Percentiles rank a stretch among this genome's conserved stretches.
Conservation (phyloP, 257 asterid species). For the Hygrophila difformis region DNA sequence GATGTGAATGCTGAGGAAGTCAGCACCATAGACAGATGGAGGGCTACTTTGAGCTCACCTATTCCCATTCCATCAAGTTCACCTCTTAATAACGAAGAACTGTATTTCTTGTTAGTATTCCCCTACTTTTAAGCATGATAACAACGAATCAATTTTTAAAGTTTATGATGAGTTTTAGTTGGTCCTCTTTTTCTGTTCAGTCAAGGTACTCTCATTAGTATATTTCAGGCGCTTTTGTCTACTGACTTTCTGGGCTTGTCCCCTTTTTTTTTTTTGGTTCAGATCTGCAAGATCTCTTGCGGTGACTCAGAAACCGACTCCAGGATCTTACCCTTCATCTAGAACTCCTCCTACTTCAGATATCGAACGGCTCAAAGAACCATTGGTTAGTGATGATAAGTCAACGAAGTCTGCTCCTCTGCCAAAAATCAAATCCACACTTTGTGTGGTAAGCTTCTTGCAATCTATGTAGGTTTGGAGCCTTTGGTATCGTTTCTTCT, state of each 20-base stretch:
- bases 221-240: constrained; percentile 11
- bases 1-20: constrained; percentile 19
- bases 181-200: background rate
- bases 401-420: constrained; percentile 30
- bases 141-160: constrained; percentile 12
- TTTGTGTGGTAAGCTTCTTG: constrained; percentile 52
- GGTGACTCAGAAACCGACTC: constrained; percentile 39
- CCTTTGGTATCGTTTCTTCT: background rate
- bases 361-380: constrained; percentile 25
- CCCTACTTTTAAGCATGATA: constrained; percentile 2
- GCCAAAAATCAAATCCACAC: constrained; percentile 38
- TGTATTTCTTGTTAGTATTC: constrained; percentile 38
- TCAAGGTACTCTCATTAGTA: background rate
- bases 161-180: background rate
- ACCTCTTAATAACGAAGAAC: constrained; percentile 22
- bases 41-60: constrained; percentile 35
- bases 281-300: constrained; percentile 84
- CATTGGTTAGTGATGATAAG: constrained; percentile 37
- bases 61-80: constrained; percentile 35
- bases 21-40: constrained; percentile 7
- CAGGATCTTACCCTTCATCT: constrained; percentile 26
- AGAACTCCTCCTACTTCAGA: constrained; percentile 33
- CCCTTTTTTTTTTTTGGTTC: too few species aligned
- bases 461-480: background rate
- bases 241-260: too few species aligned